Conservation (phyloP, 768 basidiomycete species). For the Mycena venus region DNA sequence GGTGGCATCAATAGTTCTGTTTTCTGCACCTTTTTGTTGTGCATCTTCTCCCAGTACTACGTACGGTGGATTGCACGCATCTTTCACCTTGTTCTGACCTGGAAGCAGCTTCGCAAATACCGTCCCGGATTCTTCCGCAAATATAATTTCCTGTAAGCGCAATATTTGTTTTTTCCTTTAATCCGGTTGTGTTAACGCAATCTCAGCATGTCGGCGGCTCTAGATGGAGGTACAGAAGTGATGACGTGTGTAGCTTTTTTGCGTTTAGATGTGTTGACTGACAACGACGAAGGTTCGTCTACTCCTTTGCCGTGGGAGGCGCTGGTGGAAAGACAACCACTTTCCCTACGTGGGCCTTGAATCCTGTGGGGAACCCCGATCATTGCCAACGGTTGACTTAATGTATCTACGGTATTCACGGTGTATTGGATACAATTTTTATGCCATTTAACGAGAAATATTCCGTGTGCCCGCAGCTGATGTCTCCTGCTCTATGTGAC, state of each 20-base stretch:
- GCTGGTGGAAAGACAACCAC: constrained; percentile 26
- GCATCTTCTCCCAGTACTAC: constrained; percentile 59
- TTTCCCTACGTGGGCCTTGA: constrained; percentile 32
- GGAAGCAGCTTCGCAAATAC: constrained; percentile 48
- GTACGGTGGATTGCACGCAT: neutral
- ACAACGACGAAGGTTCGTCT: constrained; percentile 47
- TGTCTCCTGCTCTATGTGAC: too few relatives aligned
- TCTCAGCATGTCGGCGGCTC: constrained; percentile 56
- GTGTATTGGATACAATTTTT: neutral
- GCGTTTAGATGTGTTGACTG: constrained; percentile 35
- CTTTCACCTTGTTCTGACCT: neutral
- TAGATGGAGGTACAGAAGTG: constrained; percentile 66
- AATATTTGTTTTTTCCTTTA: too few relatives aligned
- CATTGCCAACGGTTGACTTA: constrained; percentile 35
- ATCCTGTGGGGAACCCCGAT: constrained; percentile 40
- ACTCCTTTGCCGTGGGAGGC: constrained; percentile 54
- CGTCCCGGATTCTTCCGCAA: constrained; percentile 63
- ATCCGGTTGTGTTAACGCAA: neutral
- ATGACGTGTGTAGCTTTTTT: constrained; percentile 58
- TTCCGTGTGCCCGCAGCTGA: too few relatives aligned
- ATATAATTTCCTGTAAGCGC: constrained; percentile 59
- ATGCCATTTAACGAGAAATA: neutral
- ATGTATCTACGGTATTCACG: neutral
- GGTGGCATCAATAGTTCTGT: constrained; percentile 67
- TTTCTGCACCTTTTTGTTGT: constrained; percentile 40